These are phyloP conservation scores for Xylariaceae sp. DNA, from an alignment of 2,329 filamentous ascomycete genomes.

Conservation along the genomic window DNA sequence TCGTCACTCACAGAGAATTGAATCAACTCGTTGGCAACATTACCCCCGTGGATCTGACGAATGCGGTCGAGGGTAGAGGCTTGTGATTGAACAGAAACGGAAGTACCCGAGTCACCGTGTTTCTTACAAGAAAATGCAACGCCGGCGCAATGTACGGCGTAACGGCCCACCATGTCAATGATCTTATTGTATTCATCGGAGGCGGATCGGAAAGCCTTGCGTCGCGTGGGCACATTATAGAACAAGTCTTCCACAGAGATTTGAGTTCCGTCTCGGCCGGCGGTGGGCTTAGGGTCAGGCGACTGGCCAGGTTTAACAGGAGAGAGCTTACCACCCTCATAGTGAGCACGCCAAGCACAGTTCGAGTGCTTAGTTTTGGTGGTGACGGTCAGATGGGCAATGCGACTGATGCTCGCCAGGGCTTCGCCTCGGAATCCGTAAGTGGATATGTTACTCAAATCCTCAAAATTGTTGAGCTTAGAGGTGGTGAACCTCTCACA, in stretches of 20 bases:
- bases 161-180: slow-evolving; percentile 87
- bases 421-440: slow-evolving; percentile 99
- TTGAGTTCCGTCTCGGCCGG: slow-evolving; percentile 85
- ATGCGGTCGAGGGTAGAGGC: slow-evolving; percentile 78
- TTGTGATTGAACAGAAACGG: slow-evolving; percentile 71
- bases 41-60: slow-evolving; percentile 80
- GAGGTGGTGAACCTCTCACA: slow-evolving; percentile 97
- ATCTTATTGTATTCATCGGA: slow-evolving; percentile 98
- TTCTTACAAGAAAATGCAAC: slow-evolving; percentile 97
- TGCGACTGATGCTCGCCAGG: slow-evolving; percentile 95
- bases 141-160: slow-evolving; percentile 86
- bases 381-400: slow-evolving; percentile 90
- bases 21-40: slow-evolving; percentile 83
- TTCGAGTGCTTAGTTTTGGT: slow-evolving; percentile 86
- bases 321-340: slow-evolving; percentile 75
- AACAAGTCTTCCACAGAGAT: slow-evolving; percentile 97
- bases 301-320: slow-evolving; percentile 84
- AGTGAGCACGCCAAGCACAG: slow-evolving; percentile 87
- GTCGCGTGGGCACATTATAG: slow-evolving; percentile 88
- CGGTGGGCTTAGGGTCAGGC: slow-evolving; percentile 79
- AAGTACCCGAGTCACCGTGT: slow-evolving; percentile 79
- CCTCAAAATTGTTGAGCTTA: slow-evolving; percentile 90
- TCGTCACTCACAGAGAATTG: slow-evolving; percentile 68
- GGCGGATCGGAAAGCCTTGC: slow-evolving; percentile 82
- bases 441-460: slow-evolving; percentile 82